Conservation (phyloP, 163 green algal genomes). For the Picocystis sp. region DNA sequence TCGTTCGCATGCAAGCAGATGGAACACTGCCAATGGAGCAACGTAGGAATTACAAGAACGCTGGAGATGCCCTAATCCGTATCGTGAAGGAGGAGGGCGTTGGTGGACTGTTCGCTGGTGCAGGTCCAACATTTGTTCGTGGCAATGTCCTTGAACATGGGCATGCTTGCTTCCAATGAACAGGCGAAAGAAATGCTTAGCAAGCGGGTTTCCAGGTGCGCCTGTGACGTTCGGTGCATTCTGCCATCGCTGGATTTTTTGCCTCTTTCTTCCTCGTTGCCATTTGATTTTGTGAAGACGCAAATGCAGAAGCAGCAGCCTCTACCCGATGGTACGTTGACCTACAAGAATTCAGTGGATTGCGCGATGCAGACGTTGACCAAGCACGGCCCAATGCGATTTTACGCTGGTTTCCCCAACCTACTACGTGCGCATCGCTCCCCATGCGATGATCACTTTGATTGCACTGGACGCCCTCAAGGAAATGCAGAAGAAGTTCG, state of each 20-base stretch:
- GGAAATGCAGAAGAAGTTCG: conserved; percentile 55
- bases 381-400: conserved; percentile 68
- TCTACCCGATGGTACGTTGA: conserved; percentile 42
- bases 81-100: conserved; percentile 89
- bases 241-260: conserved; percentile 78
- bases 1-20: conserved; percentile 93
- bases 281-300: conserved; percentile 99
- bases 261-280: conserved; percentile 71
- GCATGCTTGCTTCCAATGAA: conserved; percentile 98
- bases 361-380: conserved; percentile 65
- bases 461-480: conserved; percentile 67
- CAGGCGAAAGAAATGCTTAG: conserved; percentile 65
- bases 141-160: conserved; percentile 99
- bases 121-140: conserved; percentile 80
- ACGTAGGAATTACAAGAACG: conserved; percentile 90
- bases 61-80: conserved; percentile 40
- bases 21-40: conserved; percentile 67
- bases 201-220: conserved; percentile 35
- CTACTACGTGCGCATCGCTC: conserved; percentile 64
- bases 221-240: conserved; percentile 9
- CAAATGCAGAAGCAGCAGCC: conserved; percentile 73
- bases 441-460: conserved; percentile 69
- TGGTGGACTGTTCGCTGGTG: conserved; percentile 82
- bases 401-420: conserved; percentile 98
- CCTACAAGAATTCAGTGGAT: conserved; percentile 62